Conservation (phyloP, 2,329 filamentous ascomycete genomes). For the Exophiala viscosa region DNA sequence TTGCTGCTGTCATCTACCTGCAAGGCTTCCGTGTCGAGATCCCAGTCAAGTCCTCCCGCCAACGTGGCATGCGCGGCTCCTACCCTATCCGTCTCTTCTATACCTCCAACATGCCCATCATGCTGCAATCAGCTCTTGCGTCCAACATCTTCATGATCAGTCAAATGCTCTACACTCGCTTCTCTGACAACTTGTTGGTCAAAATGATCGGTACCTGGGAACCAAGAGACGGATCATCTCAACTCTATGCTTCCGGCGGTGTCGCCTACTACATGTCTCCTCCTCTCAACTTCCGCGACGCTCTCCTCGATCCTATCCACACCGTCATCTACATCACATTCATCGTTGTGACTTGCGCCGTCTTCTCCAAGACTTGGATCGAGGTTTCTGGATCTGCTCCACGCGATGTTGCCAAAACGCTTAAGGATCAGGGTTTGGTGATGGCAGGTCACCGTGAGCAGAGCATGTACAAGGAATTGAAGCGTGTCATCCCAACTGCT, state of each 20-base stretch:
- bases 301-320: slow-evolving; percentile 93
- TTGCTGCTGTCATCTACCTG: slow-evolving; percentile 97
- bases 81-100: slow-evolving; percentile 99
- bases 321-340: slow-evolving; percentile 92
- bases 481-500: slow-evolving; percentile 97
- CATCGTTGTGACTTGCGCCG: slow-evolving; percentile 94
- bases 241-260: slow-evolving; percentile 89
- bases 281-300: slow-evolving; percentile 94
- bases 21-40: slow-evolving; percentile 99
- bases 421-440: slow-evolving; percentile 98
- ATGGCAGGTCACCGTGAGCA: slow-evolving; percentile 99
- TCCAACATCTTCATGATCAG: slow-evolving; percentile 99
- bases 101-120: slow-evolving; percentile 99
- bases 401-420: slow-evolving; percentile 96
- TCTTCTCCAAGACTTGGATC: slow-evolving; percentile 99
- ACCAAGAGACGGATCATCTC: slow-evolving; percentile 89
- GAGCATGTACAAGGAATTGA: slow-evolving; percentile 99
- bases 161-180: slow-evolving; percentile 98
- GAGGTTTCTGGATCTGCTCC: slow-evolving; percentile 98
- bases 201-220: slow-evolving; percentile 98
- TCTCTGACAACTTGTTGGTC: slow-evolving; percentile 97
- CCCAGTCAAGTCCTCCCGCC: slow-evolving; percentile 97
- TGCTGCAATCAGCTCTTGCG: slow-evolving; percentile 97
- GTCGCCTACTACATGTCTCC: slow-evolving; percentile 99
- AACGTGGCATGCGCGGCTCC: slow-evolving; percentile 95